A percentile compares a stretch with the other conserved stretches of the same genome.
Evolutionary conservation across 768 basidiomycete species (phyloP).

Genomic region (Russula sp.): DNA sequence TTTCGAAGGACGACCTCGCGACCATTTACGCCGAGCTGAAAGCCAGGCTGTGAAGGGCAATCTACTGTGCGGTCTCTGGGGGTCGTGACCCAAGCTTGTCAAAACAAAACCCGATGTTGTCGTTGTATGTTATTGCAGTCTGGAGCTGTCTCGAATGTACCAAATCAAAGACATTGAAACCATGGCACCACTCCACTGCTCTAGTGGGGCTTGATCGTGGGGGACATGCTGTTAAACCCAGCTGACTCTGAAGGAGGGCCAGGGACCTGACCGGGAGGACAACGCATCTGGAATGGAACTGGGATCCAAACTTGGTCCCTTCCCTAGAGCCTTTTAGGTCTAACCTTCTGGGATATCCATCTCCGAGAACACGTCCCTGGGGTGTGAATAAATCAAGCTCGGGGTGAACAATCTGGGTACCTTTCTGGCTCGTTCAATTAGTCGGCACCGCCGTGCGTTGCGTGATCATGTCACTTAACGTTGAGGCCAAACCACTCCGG

Average conservation of each 20-base stretch:
- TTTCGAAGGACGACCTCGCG: constrained; percentile 60
- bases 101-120: no score
- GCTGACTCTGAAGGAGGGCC: not conserved
- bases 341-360: no score
- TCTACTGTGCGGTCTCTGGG: no score
- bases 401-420: no score
- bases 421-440: no score
- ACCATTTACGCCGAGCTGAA: constrained; percentile 54
- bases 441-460: not conserved
- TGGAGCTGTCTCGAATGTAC: not conserved
- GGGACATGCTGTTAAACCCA: not conserved
- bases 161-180: not conserved
- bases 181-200: not conserved
- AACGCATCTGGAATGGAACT: not conserved
- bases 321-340: no score
- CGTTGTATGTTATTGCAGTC: no score
- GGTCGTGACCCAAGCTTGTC: no score
- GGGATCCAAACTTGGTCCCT: not conserved
- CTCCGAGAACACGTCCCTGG: no score
- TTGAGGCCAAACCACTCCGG: not conserved
- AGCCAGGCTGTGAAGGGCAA: constrained; percentile 39
- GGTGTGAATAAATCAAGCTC: no score
- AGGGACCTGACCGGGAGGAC: not conserved
- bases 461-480: not conserved
- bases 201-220: not conserved